phyloP scores from a whole-genome alignment of 352 stramenopile species.

The Globisporangium rhizosaccharum region DNA sequence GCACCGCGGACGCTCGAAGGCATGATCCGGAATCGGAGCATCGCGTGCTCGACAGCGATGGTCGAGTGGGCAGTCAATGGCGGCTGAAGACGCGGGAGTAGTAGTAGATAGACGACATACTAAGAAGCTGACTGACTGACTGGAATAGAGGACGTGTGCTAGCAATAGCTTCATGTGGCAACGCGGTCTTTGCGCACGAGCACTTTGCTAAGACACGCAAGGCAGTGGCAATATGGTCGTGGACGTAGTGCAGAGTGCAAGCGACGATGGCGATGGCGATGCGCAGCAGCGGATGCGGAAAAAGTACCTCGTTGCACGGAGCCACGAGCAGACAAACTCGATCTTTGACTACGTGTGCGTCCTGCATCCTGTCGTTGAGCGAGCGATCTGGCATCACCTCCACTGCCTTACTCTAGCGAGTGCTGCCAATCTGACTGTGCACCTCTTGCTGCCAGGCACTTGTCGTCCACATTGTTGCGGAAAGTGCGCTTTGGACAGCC shows the following conservation, averaged over 20 bases:
- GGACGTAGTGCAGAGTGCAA: slow-evolving; percentile 2
- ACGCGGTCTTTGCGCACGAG: background rate
- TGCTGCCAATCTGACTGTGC: background rate
- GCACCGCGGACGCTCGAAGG: slow-evolving; percentile 61
- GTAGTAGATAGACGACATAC: background rate
- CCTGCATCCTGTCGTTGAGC: background rate
- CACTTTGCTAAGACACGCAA: background rate
- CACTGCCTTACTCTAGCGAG: background rate
- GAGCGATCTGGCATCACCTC: background rate
- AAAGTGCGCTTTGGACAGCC: slow-evolving; percentile 59
- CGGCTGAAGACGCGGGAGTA: slow-evolving; percentile 1
- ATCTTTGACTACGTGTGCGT: slow-evolving; percentile 72
- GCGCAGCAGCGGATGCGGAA: slow-evolving; percentile 6
- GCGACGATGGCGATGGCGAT: slow-evolving; percentile 4
- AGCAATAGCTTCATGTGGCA: no score
- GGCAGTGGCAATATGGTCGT: background rate
- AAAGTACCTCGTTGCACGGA: slow-evolving; percentile 27
- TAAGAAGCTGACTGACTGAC: no score
- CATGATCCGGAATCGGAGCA: slow-evolving; percentile 69
- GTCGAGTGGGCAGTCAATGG: slow-evolving; percentile 73
- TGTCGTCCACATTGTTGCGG: slow-evolving; percentile 44
- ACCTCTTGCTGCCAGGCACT: slow-evolving; percentile 20
- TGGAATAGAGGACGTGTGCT: no score
- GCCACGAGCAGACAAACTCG: slow-evolving; percentile 23
- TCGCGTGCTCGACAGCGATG: slow-evolving; percentile 68